Conservation (phyloP, 768 basidiomycete species). For the Polyporus arcularius region DNA sequence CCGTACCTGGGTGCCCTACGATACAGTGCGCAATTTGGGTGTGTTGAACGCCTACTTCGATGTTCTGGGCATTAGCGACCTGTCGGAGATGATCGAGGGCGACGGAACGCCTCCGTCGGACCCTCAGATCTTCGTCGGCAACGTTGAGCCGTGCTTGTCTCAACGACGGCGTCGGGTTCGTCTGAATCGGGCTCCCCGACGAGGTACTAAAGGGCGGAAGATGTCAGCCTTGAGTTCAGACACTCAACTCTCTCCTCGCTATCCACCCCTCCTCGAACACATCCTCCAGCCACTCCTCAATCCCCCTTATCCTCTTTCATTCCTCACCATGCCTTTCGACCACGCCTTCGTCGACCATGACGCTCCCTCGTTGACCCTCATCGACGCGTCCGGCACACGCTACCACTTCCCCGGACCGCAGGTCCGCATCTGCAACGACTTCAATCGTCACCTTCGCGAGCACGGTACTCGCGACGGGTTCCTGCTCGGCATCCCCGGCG, state of each 20-base stretch:
- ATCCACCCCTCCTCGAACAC: not conserved
- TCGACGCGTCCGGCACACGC: not conserved
- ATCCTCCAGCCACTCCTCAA: not conserved
- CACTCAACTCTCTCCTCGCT: not conserved
- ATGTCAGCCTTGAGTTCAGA: not conserved
- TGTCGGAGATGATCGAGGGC: not conserved
- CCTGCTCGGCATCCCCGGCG: not conserved
- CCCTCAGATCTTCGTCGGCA: not conserved
- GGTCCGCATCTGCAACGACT: not conserved
- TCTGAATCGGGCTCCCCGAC: not conserved
- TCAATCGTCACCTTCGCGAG: not conserved
- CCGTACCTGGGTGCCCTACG: slow-evolving; percentile 35
- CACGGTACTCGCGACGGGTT: not conserved
- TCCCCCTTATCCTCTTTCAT: not conserved
- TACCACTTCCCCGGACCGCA: not conserved
- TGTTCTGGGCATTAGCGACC: slow-evolving; percentile 19
- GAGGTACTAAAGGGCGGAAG: not conserved
- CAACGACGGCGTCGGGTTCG: not conserved
- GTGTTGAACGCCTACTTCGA: slow-evolving; percentile 26
- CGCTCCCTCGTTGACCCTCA: not conserved
- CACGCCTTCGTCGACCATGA: not conserved
- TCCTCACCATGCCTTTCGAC: not conserved
- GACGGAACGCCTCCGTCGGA: not conserved
- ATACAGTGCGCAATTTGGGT: slow-evolving; percentile 21
- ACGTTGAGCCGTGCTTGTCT: not conserved